Conservation (phyloP, 495 filamentous ascomycete species). For the Penicillium desertorum region DNA sequence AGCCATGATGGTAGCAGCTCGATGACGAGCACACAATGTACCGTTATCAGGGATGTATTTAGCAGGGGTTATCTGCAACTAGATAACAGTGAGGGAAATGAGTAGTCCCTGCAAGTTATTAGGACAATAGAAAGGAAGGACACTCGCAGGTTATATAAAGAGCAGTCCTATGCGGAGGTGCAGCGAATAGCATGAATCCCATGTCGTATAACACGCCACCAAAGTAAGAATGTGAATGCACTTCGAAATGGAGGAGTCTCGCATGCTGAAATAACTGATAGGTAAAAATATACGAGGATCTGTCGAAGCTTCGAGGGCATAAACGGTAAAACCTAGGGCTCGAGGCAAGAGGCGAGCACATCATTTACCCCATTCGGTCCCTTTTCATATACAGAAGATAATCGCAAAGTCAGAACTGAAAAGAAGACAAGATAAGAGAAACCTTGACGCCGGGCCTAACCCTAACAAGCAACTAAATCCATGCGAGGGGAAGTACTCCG, state of each 20-base stretch:
- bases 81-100: not conserved
- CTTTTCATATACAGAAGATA: too few relatives aligned
- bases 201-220: not conserved
- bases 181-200: not conserved
- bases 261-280: not conserved
- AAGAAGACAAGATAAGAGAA: constrained; percentile 5
- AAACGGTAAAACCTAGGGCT: too few relatives aligned
- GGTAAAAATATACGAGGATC: constrained; percentile 1
- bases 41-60: not conserved
- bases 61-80: not conserved
- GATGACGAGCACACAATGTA: too few relatives aligned
- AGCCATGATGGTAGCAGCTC: not conserved
- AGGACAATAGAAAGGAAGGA: not conserved
- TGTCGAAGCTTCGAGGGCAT: not conserved
- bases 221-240: not conserved
- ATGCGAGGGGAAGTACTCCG: constrained; percentile 12
- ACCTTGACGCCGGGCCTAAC: constrained; percentile 7
- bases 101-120: not conserved
- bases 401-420: not conserved
- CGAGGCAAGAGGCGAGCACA: not conserved
- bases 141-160: not conserved
- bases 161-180: not conserved
- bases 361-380: not conserved
- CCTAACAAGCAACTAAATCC: constrained; percentile 16
- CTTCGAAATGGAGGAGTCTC: not conserved